A percentile compares a stretch with the other conserved stretches of the same genome.
Conservation (phyloP, 768 basidiomycete genomes). For the Calocera cornea region DNA sequence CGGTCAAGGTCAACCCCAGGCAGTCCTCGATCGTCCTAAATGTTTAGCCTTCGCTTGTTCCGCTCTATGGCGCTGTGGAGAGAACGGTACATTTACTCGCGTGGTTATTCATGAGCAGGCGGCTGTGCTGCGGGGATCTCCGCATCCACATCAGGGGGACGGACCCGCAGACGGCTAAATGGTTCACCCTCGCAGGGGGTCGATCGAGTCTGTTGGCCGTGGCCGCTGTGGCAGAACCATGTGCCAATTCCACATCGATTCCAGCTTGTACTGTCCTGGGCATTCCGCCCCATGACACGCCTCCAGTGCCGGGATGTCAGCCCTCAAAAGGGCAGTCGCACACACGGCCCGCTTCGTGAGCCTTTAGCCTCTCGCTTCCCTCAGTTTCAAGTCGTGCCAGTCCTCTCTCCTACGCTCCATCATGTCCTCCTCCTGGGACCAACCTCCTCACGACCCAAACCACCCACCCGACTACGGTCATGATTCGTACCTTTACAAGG, state of each 20-base stretch:
- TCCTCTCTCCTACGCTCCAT: neutral
- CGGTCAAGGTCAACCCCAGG: too few relatives aligned
- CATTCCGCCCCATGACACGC: neutral
- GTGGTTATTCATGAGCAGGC: too few relatives aligned
- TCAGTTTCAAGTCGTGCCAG: neutral
- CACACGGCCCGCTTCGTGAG: neutral
- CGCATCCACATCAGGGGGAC: too few relatives aligned
- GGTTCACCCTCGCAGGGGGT: too few relatives aligned
- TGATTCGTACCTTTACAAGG: neutral
- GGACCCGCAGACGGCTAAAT: too few relatives aligned
- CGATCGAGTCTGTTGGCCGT: too few relatives aligned
- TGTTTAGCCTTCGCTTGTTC: neutral
- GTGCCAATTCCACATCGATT: conserved; percentile 2
- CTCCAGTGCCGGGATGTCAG: neutral
- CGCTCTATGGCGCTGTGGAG: neutral
- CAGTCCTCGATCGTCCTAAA: too few relatives aligned
- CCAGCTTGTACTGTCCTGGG: neutral
- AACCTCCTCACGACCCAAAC: neutral
- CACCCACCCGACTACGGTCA: conserved; percentile 1
- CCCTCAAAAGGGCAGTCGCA: neutral
- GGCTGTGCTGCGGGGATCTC: too few relatives aligned
- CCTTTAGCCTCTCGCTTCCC: neutral
- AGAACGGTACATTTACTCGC: too few relatives aligned
- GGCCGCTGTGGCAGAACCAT: neutral
- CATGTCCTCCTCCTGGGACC: neutral